Evolutionary conservation across 495 filamentous ascomycete species (phyloP), one percentile per base, ranked within the genome.

Genomic region (Aspergillus coremiiformis): DNA sequence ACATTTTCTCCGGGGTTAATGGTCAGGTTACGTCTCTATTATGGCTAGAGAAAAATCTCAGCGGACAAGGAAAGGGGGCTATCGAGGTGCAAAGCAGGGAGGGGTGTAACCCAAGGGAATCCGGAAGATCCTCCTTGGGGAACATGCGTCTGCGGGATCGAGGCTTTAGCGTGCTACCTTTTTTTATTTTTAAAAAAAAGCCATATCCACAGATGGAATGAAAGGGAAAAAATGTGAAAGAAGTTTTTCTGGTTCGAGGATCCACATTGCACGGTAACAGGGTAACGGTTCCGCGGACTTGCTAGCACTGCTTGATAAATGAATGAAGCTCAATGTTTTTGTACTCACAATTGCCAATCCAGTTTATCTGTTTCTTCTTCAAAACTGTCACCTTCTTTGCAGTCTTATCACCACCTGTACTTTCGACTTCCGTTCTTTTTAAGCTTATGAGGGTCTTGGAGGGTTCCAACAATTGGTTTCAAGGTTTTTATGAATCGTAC

Each of bases 1-100:
- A 56, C 61, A 67, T 69, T 65, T 62, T 63, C 57, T 61, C 63
- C 52, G 53, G 53, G 67, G 57, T 65, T 67, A 66, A 70, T 71
- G 65, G 69, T 63, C 64, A 61, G 59, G 66, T 63, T 56, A 61
- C 53, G 60, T 62, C 57, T 61, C 58, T 60, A 41, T 62, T 62
- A 55, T 56, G 58, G 53, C 55, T 60, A 55, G 58, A 54, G 57
- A 64, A 60, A 51, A 53, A 61, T 50, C 63, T 57, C 57, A 53
- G 52, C 58, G 62, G 50, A 45, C 39, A 24, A 43, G 51, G 49
- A 48, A 55, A 33, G 51, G 49, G 53, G 41, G 49, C 37, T 49
- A 56, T 55, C 51, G 35, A 41, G 32, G 48, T 51, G 30, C 22
- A 51, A 43, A 15, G 21, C 21, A 51, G 24, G 23, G 29, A 51